A percentile compares a stretch with the other conserved stretches of the same genome.
Evolutionary conservation across 78 protist genomes (phyloP).

Genomic region (Pigoraptor vietnamica): DNA sequence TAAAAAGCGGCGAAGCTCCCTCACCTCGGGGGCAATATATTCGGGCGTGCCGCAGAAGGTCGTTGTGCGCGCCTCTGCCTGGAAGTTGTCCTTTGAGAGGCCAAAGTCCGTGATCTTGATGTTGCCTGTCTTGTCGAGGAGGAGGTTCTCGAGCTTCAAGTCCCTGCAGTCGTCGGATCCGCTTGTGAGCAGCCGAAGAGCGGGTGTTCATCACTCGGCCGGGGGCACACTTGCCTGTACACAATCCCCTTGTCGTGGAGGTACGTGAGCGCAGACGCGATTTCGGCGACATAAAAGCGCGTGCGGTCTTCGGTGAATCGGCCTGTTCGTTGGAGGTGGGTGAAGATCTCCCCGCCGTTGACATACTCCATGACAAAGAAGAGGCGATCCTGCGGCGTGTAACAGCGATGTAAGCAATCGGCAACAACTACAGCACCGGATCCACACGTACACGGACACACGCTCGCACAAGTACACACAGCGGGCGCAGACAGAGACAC

Average conservation of each 20-base stretch:
- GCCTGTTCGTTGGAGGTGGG: conserved; percentile 74
- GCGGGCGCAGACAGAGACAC: no score
- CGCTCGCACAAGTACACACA: no score
- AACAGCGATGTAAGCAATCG: no score
- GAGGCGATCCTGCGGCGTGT: conserved; percentile 65
- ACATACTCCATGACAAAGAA: conserved; percentile 83
- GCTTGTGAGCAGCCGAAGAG: no score
- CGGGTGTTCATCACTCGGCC: conserved; percentile 30
- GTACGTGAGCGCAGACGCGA: conserved; percentile 75
- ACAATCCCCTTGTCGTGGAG: conserved; percentile 48
- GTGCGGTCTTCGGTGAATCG: conserved; percentile 69
- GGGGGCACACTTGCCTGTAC: conserved; percentile 68
- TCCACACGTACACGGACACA: no score
- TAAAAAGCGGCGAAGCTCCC: no score
- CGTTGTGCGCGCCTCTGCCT: conserved; percentile 19
- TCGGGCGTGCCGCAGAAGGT: conserved; percentile 96
- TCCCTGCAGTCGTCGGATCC: conserved; percentile 40
- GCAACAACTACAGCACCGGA: no score
- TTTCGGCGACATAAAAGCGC: conserved; percentile 78
- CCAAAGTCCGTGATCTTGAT: conserved; percentile 78
- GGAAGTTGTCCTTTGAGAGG: conserved; percentile 27
- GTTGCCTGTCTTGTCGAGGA: conserved; percentile 82
- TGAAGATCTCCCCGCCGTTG: conserved; percentile 81
- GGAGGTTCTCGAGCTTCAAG: conserved; percentile 81
- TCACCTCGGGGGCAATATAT: conserved; percentile 88